Evolutionary conservation across 2,329 filamentous ascomycete genomes (phyloP).

Genomic region (Orbilia quercus): DNA sequence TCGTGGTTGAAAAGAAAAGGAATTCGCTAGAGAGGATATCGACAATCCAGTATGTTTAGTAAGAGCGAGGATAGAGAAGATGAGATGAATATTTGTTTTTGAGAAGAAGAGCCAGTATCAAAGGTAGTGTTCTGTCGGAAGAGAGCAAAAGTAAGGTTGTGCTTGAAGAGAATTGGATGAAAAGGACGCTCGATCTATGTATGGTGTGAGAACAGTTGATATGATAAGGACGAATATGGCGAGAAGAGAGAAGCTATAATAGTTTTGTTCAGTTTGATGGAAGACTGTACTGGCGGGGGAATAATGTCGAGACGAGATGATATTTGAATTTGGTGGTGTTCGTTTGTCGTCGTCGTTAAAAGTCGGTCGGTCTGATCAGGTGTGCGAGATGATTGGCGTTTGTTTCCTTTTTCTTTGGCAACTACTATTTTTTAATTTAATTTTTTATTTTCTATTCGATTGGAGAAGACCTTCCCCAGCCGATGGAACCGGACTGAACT

Average conservation of each 20-base stretch:
- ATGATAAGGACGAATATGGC: neutral
- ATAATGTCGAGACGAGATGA: neutral
- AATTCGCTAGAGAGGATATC: neutral
- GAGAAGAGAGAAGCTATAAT: too few relatives aligned
- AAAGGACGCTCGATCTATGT: slow-evolving; percentile 21
- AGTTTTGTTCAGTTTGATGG: neutral
- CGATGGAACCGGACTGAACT: neutral
- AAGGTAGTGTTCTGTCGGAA: too few relatives aligned
- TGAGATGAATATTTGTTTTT: slow-evolving; percentile 22
- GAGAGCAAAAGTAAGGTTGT: neutral
- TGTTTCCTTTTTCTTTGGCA: neutral
- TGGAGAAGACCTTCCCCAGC: neutral
- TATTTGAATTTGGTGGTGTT: neutral
- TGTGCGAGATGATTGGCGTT: slow-evolving; percentile 4
- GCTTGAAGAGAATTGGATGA: neutral
- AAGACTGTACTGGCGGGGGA: neutral
- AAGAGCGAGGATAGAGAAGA: slow-evolving; percentile 2
- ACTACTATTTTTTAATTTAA: too few relatives aligned
- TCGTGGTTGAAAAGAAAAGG: slow-evolving; percentile 2
- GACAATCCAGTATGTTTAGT: slow-evolving; percentile 2
- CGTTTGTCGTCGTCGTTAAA: neutral
- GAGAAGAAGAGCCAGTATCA: neutral
- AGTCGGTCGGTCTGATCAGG: slow-evolving; percentile 1
- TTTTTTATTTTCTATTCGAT: too few relatives aligned
- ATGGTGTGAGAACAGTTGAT: neutral